Conservation (phyloP, 1,284 basidiomycete species). For the Cystobasidium sp. region DNA sequence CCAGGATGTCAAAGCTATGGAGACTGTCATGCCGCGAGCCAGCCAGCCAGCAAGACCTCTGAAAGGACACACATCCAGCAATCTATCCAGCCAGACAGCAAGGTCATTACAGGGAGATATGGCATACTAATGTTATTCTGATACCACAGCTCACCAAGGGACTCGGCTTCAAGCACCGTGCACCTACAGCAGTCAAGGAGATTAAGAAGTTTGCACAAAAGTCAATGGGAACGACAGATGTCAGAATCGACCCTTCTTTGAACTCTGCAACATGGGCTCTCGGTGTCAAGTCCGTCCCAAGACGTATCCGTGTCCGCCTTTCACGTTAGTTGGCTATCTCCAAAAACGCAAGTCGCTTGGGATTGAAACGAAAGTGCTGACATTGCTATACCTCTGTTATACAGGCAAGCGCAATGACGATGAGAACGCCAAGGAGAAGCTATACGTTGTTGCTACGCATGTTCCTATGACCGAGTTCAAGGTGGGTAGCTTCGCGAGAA, state of each 20-base stretch:
- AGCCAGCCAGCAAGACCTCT: conserved; percentile 1
- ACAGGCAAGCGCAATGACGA: conserved; percentile 88
- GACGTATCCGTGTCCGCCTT: conserved; percentile 84
- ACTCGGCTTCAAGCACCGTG: conserved; percentile 55
- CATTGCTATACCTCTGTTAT: not conserved
- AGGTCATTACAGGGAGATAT: not conserved
- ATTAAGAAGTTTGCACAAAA: conserved; percentile 86
- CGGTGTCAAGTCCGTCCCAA: conserved; percentile 87
- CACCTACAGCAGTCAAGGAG: conserved; percentile 90
- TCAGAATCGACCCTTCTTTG: conserved; percentile 87
- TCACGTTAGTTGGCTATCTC: conserved; percentile 70
- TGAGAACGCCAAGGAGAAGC: conserved; percentile 95
- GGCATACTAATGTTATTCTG: not conserved
- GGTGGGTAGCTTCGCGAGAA: too few relatives aligned
- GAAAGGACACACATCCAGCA: not conserved
- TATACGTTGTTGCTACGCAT: conserved; percentile 86
- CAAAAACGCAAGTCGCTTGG: conserved; percentile 10
- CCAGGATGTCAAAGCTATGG: not conserved
- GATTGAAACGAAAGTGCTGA: not conserved
- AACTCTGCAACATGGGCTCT: conserved; percentile 91
- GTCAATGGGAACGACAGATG: conserved; percentile 90
- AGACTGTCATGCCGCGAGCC: not conserved
- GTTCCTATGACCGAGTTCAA: conserved; percentile 76
- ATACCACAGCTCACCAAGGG: conserved; percentile 68
- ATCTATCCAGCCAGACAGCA: not conserved